Base-by-base conservation (phyloP, 371 early-diverging fungal genomes). In the Massospora cicadina region DNA sequence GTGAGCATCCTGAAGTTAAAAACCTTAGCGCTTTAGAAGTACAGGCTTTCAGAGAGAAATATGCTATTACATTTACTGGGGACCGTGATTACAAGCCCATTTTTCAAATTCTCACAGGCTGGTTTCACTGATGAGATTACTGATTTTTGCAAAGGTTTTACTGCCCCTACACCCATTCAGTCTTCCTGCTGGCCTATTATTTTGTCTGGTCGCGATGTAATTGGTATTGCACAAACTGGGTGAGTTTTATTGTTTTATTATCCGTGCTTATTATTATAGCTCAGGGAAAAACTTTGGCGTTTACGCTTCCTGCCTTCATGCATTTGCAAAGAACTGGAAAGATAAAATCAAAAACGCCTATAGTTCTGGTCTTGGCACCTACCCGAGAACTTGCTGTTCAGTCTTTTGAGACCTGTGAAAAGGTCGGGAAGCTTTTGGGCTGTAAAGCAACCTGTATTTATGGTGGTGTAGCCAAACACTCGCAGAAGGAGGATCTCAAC, bases 371-470 rank as follows among this genome's bases (percentile, higher is more conserved):
- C 10, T 75, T 98, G 24, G 88, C 91, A 0, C 93, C 92, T 28
- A 98, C 98, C 12, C 91, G 97, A 70, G 98, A 98, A 73, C 77
- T 98, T 54, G 96, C 96, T 23, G 80, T 85, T 79, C 98, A 98
- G 76, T 93, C 88, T 71, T 78, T 88, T 67, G 86, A 85, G 60
- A 78, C 79, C 64, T 79, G 80, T 26, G 72, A 72, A 55, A 71
- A 71, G 29, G 88, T 89, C 65, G 91, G 89, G 67, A 74, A 77
- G 64, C 71, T 78, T 54, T 81, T 84, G 26, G 82, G 84, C 64
- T 81, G 95, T 67, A 81, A 80, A 67, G 84, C 85, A 68, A 76
- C 84, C 21, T 90, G 90, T 74, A 69, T 87, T 13, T 87, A 82
- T 64, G 87, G 87, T 65, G 87, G 88, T 72, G 84, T 86, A 0